Conservation (phyloP, 2,329 filamentous ascomycete species). For the Aureobasidium sp. region DNA sequence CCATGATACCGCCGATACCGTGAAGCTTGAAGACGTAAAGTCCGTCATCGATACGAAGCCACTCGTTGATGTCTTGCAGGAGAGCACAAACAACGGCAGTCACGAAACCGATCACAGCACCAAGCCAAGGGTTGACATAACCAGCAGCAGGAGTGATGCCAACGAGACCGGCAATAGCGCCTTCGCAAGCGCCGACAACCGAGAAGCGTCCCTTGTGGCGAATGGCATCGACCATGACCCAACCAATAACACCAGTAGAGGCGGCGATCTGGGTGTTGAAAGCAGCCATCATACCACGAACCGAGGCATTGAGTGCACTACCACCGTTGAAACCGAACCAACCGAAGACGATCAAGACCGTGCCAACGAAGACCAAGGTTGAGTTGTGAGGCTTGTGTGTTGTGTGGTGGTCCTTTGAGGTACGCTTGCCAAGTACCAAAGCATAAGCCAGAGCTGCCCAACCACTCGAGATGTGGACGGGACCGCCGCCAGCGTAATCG, state of each 20-base stretch:
- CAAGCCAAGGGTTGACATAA: constrained; percentile 48
- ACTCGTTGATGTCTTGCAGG: constrained; percentile 47
- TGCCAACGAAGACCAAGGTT: constrained; percentile 57
- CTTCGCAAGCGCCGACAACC: constrained; percentile 51
- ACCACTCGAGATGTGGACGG: constrained; percentile 57
- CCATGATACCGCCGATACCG: constrained; percentile 51
- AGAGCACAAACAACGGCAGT: constrained; percentile 46
- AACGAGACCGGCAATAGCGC: constrained; percentile 53
- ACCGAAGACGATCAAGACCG: constrained; percentile 35
- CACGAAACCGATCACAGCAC: constrained; percentile 50
- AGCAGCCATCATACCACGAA: constrained; percentile 49
- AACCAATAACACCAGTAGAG: constrained; percentile 48
- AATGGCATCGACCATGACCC: constrained; percentile 48
- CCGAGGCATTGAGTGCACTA: constrained; percentile 45
- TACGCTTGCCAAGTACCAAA: constrained; percentile 54
- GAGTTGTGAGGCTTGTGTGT: constrained; percentile 56
- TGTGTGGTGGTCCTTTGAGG: constrained; percentile 41
- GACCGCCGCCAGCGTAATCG: constrained; percentile 51
- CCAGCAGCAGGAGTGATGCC: constrained; percentile 31
- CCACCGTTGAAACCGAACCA: constrained; percentile 56
- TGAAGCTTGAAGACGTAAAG: constrained; percentile 56
- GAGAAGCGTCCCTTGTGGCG: constrained; percentile 47
- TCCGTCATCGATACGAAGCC: constrained; percentile 50
- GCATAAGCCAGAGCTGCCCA: constrained; percentile 60
- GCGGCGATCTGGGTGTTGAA: constrained; percentile 55